Conservation (phyloP, 495 filamentous ascomycete genomes). For the Talaromyces liani region DNA sequence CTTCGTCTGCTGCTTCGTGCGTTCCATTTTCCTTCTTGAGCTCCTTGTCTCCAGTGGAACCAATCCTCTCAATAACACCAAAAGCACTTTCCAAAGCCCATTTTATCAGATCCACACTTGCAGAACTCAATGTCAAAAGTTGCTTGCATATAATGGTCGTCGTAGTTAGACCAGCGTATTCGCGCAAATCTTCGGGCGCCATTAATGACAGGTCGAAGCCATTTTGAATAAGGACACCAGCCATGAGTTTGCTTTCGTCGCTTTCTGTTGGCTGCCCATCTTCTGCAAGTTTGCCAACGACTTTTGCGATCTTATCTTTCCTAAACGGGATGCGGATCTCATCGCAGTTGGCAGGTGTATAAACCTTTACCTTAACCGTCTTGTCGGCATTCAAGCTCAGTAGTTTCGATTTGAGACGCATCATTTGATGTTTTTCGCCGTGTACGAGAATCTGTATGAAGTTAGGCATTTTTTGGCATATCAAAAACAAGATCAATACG, state of each 20-base stretch:
- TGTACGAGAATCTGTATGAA: slow-evolving; percentile 76
- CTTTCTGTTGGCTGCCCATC: slow-evolving; percentile 55
- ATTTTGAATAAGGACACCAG: slow-evolving; percentile 89
- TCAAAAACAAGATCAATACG: slow-evolving; percentile 23
- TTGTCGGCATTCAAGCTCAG: slow-evolving; percentile 84
- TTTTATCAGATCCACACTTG: slow-evolving; percentile 81
- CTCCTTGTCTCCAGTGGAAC: slow-evolving; percentile 28
- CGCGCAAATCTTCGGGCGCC: slow-evolving; percentile 89
- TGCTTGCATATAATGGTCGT: slow-evolving; percentile 91
- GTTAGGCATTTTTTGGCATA: slow-evolving; percentile 12
- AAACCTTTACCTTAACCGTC: slow-evolving; percentile 76
- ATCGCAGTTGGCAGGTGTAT: slow-evolving; percentile 87
- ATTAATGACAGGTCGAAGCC: slow-evolving; percentile 95
- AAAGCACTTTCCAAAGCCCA: slow-evolving; percentile 96
- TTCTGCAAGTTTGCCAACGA: slow-evolving; percentile 86
- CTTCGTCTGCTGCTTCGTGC: slow-evolving; percentile 44
- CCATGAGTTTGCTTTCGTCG: slow-evolving; percentile 54
- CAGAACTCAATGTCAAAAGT: slow-evolving; percentile 73
- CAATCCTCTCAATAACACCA: slow-evolving; percentile 70
- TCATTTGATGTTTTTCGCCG: slow-evolving; percentile 97
- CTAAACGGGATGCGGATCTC: slow-evolving; percentile 93
- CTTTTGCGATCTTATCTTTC: slow-evolving; percentile 92
- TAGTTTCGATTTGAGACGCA: slow-evolving; percentile 87
- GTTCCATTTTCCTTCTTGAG: slow-evolving; percentile 25
- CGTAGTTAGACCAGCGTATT: slow-evolving; percentile 91